Evolutionary conservation across 108 stramenopile species (phyloP).

Genomic region (Aurantiochytrium sp.): DNA sequence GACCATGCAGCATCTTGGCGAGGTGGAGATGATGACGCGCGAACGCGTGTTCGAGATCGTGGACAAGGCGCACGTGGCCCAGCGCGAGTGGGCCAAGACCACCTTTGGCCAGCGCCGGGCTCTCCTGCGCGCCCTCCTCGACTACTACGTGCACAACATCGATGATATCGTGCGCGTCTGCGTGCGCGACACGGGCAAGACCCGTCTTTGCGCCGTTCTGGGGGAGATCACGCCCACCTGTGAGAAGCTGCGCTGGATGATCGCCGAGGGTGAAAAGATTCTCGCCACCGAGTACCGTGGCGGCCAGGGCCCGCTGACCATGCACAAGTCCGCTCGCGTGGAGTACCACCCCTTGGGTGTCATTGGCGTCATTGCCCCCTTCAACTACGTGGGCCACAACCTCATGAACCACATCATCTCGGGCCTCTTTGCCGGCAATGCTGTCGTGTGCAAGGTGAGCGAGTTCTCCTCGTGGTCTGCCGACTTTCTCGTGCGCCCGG

Average conservation of each 20-base stretch:
- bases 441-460: slow-evolving; percentile 86
- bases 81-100: slow-evolving; percentile 73
- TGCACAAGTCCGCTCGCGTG: slow-evolving; percentile 84
- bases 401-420: slow-evolving; percentile 89
- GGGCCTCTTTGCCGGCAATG: slow-evolving; percentile 91
- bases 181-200: slow-evolving; percentile 75
- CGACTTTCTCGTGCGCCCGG: slow-evolving; percentile 69
- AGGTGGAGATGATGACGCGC: slow-evolving; percentile 67
- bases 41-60: slow-evolving; percentile 64
- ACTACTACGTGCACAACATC: slow-evolving; percentile 70
- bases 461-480: slow-evolving; percentile 86
- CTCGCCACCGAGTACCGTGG: slow-evolving; percentile 64
- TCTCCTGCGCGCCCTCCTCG: slow-evolving; percentile 80
- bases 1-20: slow-evolving; percentile 67
- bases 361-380: slow-evolving; percentile 92
- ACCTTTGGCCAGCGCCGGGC: slow-evolving; percentile 76
- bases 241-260: slow-evolving; percentile 82
- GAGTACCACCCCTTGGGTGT: slow-evolving; percentile 94
- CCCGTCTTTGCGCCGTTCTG: slow-evolving; percentile 58
- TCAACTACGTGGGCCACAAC: slow-evolving; percentile 98
- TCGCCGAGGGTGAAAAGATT: slow-evolving; percentile 77
- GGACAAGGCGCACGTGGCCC: slow-evolving; percentile 68
- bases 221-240: slow-evolving; percentile 95
- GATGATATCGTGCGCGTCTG: slow-evolving; percentile 78
- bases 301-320: slow-evolving; percentile 77